These are phyloP conservation scores for Spinellus fusiger DNA, from an alignment of 192 early-diverging fungal species.

Conservation along the genomic window DNA sequence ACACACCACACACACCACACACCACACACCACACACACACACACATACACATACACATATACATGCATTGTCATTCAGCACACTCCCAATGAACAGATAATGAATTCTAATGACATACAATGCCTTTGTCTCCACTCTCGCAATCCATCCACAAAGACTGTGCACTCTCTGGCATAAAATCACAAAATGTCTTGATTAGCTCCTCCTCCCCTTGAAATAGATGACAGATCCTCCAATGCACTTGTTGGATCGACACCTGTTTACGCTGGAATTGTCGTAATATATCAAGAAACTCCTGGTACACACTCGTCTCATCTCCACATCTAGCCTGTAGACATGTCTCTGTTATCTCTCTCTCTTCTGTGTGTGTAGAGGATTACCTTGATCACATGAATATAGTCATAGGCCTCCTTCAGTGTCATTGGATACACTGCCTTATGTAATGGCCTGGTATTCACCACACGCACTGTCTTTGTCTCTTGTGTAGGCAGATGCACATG, in stretches of 20 bases:
- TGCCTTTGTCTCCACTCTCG: too few species aligned
- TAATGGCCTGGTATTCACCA: constrained; percentile 29
- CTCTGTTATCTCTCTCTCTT: too few species aligned
- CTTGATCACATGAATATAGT: constrained; percentile 98
- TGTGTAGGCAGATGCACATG: constrained; percentile 52
- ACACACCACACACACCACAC: too few species aligned
- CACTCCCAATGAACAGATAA: too few species aligned
- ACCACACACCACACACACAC: too few species aligned
- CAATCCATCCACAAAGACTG: too few species aligned
- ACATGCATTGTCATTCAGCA: too few species aligned
- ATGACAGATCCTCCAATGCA: constrained; percentile 33
- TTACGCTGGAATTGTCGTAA: constrained; percentile 94
- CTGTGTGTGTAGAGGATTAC: too few species aligned
- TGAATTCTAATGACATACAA: too few species aligned
- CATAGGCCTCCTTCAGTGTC: constrained; percentile 65
- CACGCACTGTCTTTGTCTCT: constrained; percentile 43
- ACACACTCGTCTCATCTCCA: constrained; percentile 81
- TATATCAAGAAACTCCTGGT: constrained; percentile 93
- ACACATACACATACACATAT: too few species aligned
- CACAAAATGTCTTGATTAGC: not conserved
- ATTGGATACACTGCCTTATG: not conserved
- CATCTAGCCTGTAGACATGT: constrained; percentile 96
- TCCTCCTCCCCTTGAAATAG: not conserved
- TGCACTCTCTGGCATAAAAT: too few species aligned
- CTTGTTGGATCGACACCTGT: constrained; percentile 86